These are phyloP conservation scores for Kondoa subrosea DNA, from an alignment of 768 basidiomycete species.

Conservation along the genomic window DNA sequence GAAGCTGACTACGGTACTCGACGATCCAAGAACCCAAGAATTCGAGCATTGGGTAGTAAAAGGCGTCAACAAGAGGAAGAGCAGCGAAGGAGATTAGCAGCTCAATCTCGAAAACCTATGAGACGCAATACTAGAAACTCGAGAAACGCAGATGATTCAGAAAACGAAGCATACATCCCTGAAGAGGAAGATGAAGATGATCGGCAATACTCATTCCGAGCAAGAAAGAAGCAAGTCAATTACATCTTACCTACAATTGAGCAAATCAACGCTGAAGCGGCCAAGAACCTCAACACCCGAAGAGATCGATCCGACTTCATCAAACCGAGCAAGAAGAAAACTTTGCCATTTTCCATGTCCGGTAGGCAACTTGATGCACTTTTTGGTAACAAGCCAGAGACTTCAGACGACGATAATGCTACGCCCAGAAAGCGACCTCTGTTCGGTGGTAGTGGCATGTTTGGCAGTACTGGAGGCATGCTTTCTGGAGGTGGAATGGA, in stretches of 20 bases:
- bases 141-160: background rate
- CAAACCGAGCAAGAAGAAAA: slow-evolving; percentile 15
- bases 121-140: slow-evolving; percentile 3
- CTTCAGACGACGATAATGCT: slow-evolving; percentile 22
- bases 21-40: background rate
- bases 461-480: slow-evolving; percentile 18
- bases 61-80: background rate
- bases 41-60: background rate
- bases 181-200: slow-evolving; percentile 7
- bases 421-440: slow-evolving; percentile 16
- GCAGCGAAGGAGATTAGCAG: background rate
- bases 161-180: background rate
- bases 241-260: slow-evolving; percentile 18
- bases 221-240: slow-evolving; percentile 19
- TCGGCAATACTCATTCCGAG: background rate
- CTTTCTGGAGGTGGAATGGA: slow-evolving; percentile 24
- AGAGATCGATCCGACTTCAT: slow-evolving; percentile 1
- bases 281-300: background rate
- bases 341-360: slow-evolving; percentile 3
- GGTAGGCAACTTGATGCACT: slow-evolving; percentile 12
- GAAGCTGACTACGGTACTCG: slow-evolving; percentile 9
- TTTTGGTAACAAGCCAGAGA: slow-evolving; percentile 13
- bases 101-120: background rate
- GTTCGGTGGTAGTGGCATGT: background rate
- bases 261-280: slow-evolving; percentile 11